Evolutionary conservation across 768 basidiomycete species (phyloP).

Genomic region (Daedaleopsis sinensis): DNA sequence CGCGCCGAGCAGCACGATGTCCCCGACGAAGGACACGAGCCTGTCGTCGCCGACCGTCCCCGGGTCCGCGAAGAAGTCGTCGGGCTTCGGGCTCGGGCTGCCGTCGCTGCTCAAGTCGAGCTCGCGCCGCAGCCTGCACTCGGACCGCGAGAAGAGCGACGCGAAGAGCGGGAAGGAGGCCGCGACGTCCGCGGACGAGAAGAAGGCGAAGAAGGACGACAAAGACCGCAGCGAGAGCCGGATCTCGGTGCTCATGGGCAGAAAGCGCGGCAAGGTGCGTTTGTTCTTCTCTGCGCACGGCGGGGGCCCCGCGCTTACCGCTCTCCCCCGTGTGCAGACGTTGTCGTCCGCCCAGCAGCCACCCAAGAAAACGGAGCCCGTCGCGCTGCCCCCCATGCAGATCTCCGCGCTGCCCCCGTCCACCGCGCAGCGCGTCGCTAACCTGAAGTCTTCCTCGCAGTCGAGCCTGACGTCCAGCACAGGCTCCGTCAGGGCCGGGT

Average conservation of each 20-base stretch:
- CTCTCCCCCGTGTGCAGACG: constrained; percentile 54
- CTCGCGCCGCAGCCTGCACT: constrained; percentile 79
- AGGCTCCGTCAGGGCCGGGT: constrained; percentile 47
- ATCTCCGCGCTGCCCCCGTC: constrained; percentile 80
- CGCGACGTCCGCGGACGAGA: constrained; percentile 53
- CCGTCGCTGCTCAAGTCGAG: constrained; percentile 86
- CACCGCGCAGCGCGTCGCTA: constrained; percentile 86
- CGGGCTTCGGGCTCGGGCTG: constrained; percentile 78
- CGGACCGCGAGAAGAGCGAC: constrained; percentile 51
- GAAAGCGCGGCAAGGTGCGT: constrained; percentile 89
- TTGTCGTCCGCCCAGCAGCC: constrained; percentile 70
- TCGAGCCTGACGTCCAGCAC: constrained; percentile 47
- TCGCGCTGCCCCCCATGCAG: constrained; percentile 87
- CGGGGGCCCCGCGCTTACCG: constrained; percentile 1
- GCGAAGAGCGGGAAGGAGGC: constrained; percentile 56
- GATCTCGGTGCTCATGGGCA: constrained; percentile 84
- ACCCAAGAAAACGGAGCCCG: constrained; percentile 68
- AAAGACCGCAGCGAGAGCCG: constrained; percentile 90
- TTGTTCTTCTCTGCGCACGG: not conserved
- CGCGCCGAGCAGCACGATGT: constrained; percentile 45
- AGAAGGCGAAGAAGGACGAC: constrained; percentile 68
- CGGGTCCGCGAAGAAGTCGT: constrained; percentile 73
- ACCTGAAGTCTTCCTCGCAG: constrained; percentile 60
- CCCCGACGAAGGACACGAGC: constrained; percentile 57
- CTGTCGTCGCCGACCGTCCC: constrained; percentile 57